Base-by-base conservation (phyloP, 371 early-diverging fungal genomes). In the Mucor racemosus region DNA sequence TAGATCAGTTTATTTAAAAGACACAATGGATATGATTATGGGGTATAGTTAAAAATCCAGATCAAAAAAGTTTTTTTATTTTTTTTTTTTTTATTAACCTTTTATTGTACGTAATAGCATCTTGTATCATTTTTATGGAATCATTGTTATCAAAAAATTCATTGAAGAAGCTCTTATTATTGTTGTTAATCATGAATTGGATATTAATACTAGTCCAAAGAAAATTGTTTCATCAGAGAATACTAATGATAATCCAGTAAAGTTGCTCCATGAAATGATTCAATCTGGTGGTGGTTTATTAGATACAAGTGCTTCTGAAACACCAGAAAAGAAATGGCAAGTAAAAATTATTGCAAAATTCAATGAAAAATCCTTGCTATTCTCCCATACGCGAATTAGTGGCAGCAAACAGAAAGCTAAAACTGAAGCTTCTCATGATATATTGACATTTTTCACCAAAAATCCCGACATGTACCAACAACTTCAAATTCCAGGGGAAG, bases 381-480 rank as follows among this genome's bases (percentile, higher is more conserved):
- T 68, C 34, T 62, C 64, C 0, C 60, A 63, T 44, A 10, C 40
- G 19, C 63, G 68, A 35, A 40, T 36, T 6, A 62, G 35, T 7
- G n/a, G 0, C 0, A 62, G 59, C 14, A 71, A 63, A 21, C 62
- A 66, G 38, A 63, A 66, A 33, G 71, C 71, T 5, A 44, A 46
- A 17, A 19, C 66, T 13, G 66, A 35, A 4, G 66, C 66, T 13
- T 50, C 58, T 8, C 38, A 50, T 21, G 66, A 59, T 39, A 59
- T 71, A 0, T 4, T 71, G 5, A 31, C 62, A 0, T 63, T 38
- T 44, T 33, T 71, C 4, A 38, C 42, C 6, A 58, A 62, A 4
- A 31, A 63, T 21, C 58, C 58, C 4, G 56, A 63, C 3, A 36
- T 59, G 6, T 33, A n/a, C 7, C 34, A 58, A 9, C 62, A 63